A percentile compares a stretch with the other conserved stretches of the same genome.
Evolutionary conservation across 2,329 filamentous ascomycete species (phyloP).

Genomic region (Alternaria dauci): DNA sequence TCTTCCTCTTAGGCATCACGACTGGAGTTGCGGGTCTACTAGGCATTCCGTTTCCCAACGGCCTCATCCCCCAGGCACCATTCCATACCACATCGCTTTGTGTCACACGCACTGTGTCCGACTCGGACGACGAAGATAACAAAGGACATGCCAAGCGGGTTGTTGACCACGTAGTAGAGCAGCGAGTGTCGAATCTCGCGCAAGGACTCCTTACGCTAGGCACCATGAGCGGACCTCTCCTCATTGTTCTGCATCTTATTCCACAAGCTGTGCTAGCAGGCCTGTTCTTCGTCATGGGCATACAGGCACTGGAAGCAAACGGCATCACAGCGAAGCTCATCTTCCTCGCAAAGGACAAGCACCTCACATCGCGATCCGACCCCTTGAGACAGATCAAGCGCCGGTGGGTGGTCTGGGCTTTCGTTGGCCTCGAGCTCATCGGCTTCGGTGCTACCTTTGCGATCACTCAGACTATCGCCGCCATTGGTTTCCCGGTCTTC

Average conservation of each 20-base stretch:
- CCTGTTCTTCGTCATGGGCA: conserved; percentile 67
- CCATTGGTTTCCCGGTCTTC: conserved; percentile 67
- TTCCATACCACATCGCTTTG: conserved; percentile 65
- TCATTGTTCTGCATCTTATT: conserved; percentile 63
- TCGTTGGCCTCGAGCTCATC: conserved; percentile 61
- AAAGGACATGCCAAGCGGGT: conserved; percentile 54
- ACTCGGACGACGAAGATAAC: conserved; percentile 53
- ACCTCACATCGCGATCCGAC: conserved; percentile 59
- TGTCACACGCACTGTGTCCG: conserved; percentile 51
- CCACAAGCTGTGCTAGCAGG: conserved; percentile 64
- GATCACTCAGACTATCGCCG: conserved; percentile 67
- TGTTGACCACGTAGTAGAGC: conserved; percentile 62
- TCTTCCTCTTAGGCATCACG: conserved; percentile 65
- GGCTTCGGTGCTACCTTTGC: conserved; percentile 64
- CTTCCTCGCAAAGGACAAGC: conserved; percentile 58
- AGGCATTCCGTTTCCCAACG: conserved; percentile 66
- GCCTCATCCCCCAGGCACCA: conserved; percentile 67
- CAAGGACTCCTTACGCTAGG: conserved; percentile 64
- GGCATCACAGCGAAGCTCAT: conserved; percentile 62
- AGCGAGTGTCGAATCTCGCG: conserved; percentile 64
- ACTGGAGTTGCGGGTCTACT: conserved; percentile 65
- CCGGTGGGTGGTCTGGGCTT: conserved; percentile 58
- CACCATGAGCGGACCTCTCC: conserved; percentile 65
- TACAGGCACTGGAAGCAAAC: conserved; percentile 61
- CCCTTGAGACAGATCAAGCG: conserved; percentile 56